Conservation (phyloP, 441 rosid genomes). For the Pelargonium exstipulatum region DNA sequence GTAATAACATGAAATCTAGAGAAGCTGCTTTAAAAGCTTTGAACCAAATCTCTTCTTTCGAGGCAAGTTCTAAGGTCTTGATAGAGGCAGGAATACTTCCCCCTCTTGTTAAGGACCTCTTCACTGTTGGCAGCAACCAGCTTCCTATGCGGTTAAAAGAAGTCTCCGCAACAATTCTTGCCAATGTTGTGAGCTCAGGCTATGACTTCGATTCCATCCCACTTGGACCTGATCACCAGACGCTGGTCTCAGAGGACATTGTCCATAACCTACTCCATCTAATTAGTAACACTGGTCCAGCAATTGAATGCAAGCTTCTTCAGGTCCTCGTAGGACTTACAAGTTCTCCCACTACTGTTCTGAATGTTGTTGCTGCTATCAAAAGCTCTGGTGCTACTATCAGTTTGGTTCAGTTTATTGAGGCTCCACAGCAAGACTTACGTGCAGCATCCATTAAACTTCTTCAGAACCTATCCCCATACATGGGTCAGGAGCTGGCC, state of each 20-base stretch:
- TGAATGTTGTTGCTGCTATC: conserved; percentile 69
- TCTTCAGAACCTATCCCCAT: conserved; percentile 73
- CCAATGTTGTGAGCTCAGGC: conserved; percentile 76
- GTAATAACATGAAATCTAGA: conserved; percentile 53
- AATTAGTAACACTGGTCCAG: conserved; percentile 94
- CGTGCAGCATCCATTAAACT: conserved; percentile 84
- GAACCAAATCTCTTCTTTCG: conserved; percentile 74
- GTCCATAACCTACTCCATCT: conserved; percentile 74
- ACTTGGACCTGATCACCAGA: conserved; percentile 62
- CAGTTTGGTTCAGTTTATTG: conserved; percentile 95
- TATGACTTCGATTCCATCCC: conserved; percentile 55
- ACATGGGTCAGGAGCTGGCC: conserved; percentile 83
- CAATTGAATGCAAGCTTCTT: conserved; percentile 88
- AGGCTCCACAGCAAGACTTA: conserved; percentile 73
- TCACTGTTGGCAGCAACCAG: conserved; percentile 58
- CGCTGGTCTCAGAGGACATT: conserved; percentile 76
- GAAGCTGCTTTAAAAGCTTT: conserved; percentile 88
- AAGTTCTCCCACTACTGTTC: conserved; percentile 47
- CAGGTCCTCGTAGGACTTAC: conserved; percentile 97
- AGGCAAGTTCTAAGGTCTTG: conserved; percentile 72
- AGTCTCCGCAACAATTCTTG: conserved; percentile 86
- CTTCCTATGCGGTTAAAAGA: conserved; percentile 86
- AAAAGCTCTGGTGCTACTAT: conserved; percentile 81
- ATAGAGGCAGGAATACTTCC: conserved; percentile 80
- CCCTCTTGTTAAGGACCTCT: conserved; percentile 78